phyloP scores from a whole-genome alignment of 2,329 filamentous ascomycete genomes.

The Claviceps digitariae region DNA sequence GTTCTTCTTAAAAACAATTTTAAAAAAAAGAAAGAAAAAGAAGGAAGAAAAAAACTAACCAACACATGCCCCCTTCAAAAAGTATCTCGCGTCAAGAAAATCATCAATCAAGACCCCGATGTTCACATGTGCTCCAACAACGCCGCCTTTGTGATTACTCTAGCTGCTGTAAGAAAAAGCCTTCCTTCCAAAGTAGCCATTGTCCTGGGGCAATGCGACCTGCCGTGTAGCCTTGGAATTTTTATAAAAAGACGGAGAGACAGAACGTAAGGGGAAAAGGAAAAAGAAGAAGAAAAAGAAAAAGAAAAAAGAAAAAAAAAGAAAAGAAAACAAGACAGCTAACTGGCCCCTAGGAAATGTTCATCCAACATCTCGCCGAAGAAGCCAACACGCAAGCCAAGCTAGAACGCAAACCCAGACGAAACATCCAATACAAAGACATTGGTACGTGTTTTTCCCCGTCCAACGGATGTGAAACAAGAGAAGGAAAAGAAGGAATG shows the following conservation, averaged over 20 bases:
- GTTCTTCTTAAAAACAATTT: no score
- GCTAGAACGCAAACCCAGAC: constrained; percentile 77
- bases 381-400: constrained; percentile 82
- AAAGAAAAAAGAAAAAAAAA: background rate
- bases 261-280: no score
- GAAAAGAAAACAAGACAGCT: background rate
- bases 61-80: background rate
- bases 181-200: no score
- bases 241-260: background rate
- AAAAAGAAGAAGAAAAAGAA: no score
- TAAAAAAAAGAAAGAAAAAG: no score
- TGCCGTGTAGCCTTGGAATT: no score
- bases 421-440: constrained; percentile 94
- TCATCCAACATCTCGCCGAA: constrained; percentile 80
- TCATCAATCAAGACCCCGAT: constrained; percentile 78
- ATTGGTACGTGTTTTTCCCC: constrained; percentile 44
- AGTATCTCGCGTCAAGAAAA: constrained; percentile 96
- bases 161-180: constrained; percentile 55
- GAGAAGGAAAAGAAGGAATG: no score
- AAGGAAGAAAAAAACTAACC: background rate
- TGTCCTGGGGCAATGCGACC: no score
- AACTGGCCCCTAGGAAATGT: constrained; percentile 56
- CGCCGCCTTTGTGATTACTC: constrained; percentile 82
- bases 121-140: constrained; percentile 81
- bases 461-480: no score